Conservation (phyloP, 2,329 filamentous ascomycete species). For the Exophiala oligosperma region DNA sequence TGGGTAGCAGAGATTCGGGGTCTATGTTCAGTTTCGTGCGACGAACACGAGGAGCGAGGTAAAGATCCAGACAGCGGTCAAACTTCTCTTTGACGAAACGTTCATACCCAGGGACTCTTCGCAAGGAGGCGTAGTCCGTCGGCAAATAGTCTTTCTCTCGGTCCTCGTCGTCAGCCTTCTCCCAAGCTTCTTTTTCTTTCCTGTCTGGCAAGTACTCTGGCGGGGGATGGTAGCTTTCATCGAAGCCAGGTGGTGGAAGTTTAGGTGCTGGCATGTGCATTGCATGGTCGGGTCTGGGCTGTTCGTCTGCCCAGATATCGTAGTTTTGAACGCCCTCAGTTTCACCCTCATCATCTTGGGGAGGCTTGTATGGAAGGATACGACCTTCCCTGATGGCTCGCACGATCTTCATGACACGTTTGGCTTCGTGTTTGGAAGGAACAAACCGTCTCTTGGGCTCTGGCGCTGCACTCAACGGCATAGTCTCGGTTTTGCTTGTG, state of each 20-base stretch:
- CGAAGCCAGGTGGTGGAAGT: slow-evolving; percentile 86
- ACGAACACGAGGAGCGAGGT: slow-evolving; percentile 86
- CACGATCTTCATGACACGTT: slow-evolving; percentile 95
- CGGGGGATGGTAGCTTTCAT: slow-evolving; percentile 94
- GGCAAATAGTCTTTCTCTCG: slow-evolving; percentile 87
- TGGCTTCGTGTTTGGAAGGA: slow-evolving; percentile 94
- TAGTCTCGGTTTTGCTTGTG: slow-evolving; percentile 82
- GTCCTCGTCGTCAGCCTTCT: slow-evolving; percentile 84
- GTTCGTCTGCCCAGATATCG: slow-evolving; percentile 94
- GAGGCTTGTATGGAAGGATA: slow-evolving; percentile 85
- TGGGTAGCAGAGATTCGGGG: slow-evolving; percentile 85
- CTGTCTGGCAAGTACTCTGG: slow-evolving; percentile 87
- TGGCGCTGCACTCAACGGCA: slow-evolving; percentile 91
- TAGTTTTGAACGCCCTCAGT: slow-evolving; percentile 72
- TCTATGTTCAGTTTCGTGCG: slow-evolving; percentile 97
- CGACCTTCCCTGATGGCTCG: slow-evolving; percentile 92
- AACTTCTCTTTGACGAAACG: slow-evolving; percentile 93
- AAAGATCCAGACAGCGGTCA: slow-evolving; percentile 91
- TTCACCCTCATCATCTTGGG: slow-evolving; percentile 70
- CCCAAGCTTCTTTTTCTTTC: slow-evolving; percentile 82
- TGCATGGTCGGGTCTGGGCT: slow-evolving; percentile 74
- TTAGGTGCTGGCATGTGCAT: slow-evolving; percentile 98
- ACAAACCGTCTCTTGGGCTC: slow-evolving; percentile 95
- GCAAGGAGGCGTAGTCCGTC: slow-evolving; percentile 75
- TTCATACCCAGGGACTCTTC: slow-evolving; percentile 89